Evolutionary conservation across 768 basidiomycete genomes (phyloP).

Genomic region (Suillus clintonianus): DNA sequence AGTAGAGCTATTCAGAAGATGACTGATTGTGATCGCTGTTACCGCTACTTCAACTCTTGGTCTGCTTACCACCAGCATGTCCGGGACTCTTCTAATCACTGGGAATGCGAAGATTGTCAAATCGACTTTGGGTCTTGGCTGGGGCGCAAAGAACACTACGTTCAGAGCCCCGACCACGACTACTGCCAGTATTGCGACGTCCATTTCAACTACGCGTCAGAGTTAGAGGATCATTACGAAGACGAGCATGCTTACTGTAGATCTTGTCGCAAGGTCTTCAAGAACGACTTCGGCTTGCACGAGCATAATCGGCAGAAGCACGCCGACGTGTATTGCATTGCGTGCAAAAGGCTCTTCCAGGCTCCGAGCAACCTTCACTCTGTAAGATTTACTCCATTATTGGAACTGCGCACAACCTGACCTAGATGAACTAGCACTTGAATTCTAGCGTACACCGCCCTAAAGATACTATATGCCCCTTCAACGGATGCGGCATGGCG

Average conservation of each 20-base stretch:
- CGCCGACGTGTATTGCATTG: constrained; percentile 46
- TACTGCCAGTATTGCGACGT: constrained; percentile 55
- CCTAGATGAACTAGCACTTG: constrained; percentile 41
- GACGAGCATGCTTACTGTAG: constrained; percentile 45
- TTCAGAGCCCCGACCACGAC: constrained; percentile 47
- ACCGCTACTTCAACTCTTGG: constrained; percentile 34
- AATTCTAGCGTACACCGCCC: constrained; percentile 53
- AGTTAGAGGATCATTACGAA: constrained; percentile 44
- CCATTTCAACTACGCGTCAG: constrained; percentile 37
- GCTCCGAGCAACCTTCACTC: constrained; percentile 17
- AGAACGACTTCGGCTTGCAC: constrained; percentile 37
- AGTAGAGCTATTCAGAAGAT: constrained; percentile 23
- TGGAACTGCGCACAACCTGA: not conserved
- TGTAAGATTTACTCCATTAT: constrained; percentile 8
- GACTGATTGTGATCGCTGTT: constrained; percentile 41
- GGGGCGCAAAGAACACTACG: constrained; percentile 51
- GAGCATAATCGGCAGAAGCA: constrained; percentile 50
- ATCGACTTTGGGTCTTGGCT: constrained; percentile 42
- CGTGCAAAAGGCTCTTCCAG: constrained; percentile 46
- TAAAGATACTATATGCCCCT: constrained; percentile 38
- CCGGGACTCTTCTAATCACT: constrained; percentile 38
- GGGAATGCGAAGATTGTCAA: constrained; percentile 47
- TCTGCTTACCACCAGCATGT: constrained; percentile 38
- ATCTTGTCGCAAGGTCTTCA: constrained; percentile 44
- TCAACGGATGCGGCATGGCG: constrained; percentile 41